A percentile compares a stretch with the other conserved stretches of the same genome.
Evolutionary conservation across 805 yeast genomes (phyloP).

Genomic region (Schwanniomyces occidentalis): DNA sequence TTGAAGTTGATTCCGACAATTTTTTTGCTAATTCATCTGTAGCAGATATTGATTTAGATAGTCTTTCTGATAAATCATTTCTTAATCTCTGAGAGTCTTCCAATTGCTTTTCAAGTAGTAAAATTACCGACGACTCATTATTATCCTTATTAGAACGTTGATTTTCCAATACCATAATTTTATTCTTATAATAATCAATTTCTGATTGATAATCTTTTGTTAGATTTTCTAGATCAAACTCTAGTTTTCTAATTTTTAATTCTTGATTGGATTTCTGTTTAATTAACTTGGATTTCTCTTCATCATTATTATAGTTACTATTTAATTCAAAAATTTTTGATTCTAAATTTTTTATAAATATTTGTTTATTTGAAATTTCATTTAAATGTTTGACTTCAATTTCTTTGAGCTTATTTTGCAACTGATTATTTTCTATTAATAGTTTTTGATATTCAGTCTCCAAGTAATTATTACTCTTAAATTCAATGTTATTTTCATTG

Average conservation of each 20-base stretch:
- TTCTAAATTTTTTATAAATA: conserved; percentile 32
- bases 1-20: conserved; percentile 6
- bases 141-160: conserved; percentile 6
- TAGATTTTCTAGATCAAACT: conserved; percentile 38
- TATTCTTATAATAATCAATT: conserved; percentile 29
- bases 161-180: conserved; percentile 11
- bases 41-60: conserved; percentile 20
- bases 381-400: conserved; percentile 13
- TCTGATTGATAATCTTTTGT: conserved; percentile 38
- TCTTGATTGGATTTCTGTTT: conserved; percentile 39
- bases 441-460: conserved; percentile 2
- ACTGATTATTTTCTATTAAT: conserved; percentile 7
- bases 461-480: not conserved
- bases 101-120: conserved; percentile 33
- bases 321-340: conserved; percentile 32
- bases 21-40: conserved; percentile 17
- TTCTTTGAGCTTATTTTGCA: conserved; percentile 16
- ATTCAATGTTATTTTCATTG: conserved; percentile 8
- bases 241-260: conserved; percentile 33
- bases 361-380: conserved; percentile 34
- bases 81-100: conserved; percentile 28
- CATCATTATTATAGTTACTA: conserved; percentile 26
- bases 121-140: conserved; percentile 17
- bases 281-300: conserved; percentile 34
- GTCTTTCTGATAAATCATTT: conserved; percentile 23